Base-by-base conservation (phyloP, 805 yeast genomes). In the Jamesozyma jinghongensis region DNA sequence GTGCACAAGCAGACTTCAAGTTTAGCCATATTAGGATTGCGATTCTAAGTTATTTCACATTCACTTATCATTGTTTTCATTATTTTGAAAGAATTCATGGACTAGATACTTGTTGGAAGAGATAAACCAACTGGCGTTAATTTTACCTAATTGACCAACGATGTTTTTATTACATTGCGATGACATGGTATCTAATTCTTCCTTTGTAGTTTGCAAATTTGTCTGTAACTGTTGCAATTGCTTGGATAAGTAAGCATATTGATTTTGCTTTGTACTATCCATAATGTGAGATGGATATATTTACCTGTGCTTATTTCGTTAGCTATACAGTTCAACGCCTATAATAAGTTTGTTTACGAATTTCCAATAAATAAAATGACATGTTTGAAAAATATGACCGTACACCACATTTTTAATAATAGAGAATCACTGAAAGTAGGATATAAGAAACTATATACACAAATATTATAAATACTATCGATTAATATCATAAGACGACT, bases 81-180 rank as follows among this genome's bases (percentile, higher is more conserved):
- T 22, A 14, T 33, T 41, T 12, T 43, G 37, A 13, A 39, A 39
- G 17, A 39, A 31, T 29, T 39, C 42, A 19, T 39, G 38, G 4
- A 34, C 44, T 16, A 45, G 50, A 44, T 54, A 59, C 44, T 43
- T 54, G 47, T 59, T 59, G 19, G 62, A 53, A 8, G 62, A 58
- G 20, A 58, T 54, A 32, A 61, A 50, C 57, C 59, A 54, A 40
- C 59, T 51, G 3, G 62, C 57, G 34, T 59, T 57, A 1, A 55
- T 46, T 36, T 55, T 56, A 6, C 65, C 65, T 19, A 61, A 37
- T 37, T 58, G 62, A 11, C 56, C 57, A 5, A 61, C 53, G 26
- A 59, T 39, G 36, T 58, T 53, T 25, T 51, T 47, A 18, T 56
- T 55, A 38, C 63, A 56, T 30, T 58, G 62, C n/a, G 40, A 43